These are phyloP conservation scores for Tolypocladium tundrense DNA, from an alignment of 2,329 filamentous ascomycete species.

Conservation along the genomic window DNA sequence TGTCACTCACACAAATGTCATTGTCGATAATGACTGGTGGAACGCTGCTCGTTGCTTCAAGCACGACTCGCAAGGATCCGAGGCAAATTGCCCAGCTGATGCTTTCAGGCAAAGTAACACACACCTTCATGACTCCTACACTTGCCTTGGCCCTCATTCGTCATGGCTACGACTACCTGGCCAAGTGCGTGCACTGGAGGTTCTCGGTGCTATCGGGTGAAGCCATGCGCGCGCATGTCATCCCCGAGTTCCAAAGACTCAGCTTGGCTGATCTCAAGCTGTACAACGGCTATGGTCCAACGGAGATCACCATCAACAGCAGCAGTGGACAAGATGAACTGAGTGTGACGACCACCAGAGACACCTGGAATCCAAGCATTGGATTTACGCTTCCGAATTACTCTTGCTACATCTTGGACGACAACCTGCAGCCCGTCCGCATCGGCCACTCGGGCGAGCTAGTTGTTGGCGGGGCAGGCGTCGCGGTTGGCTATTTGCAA, in stretches of 20 bases:
- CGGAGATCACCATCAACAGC: conserved; percentile 12
- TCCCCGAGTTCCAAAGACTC: conserved; percentile 4
- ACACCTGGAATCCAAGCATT: neutral
- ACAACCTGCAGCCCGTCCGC: neutral
- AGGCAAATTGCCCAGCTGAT: neutral
- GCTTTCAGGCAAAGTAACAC: neutral
- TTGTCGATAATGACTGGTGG: neutral
- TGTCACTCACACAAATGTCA: neutral
- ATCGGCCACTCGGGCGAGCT: conserved; percentile 21
- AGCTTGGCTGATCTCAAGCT: conserved; percentile 1
- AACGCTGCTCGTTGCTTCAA: neutral
- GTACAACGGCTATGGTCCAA: conserved; percentile 20
- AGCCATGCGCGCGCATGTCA: neutral
- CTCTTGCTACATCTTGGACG: neutral
- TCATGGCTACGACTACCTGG: neutral
- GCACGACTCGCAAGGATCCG: neutral
- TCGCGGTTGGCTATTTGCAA: conserved; percentile 6
- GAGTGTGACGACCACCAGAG: neutral
- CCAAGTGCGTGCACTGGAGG: neutral
- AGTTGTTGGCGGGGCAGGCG: conserved; percentile 17
- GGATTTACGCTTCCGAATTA: neutral
- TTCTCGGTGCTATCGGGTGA: neutral
- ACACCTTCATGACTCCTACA: neutral
- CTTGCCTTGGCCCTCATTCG: neutral
- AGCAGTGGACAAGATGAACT: neutral